Conservation (phyloP, 192 early-diverging fungal genomes). For the Coemansia erecta region DNA sequence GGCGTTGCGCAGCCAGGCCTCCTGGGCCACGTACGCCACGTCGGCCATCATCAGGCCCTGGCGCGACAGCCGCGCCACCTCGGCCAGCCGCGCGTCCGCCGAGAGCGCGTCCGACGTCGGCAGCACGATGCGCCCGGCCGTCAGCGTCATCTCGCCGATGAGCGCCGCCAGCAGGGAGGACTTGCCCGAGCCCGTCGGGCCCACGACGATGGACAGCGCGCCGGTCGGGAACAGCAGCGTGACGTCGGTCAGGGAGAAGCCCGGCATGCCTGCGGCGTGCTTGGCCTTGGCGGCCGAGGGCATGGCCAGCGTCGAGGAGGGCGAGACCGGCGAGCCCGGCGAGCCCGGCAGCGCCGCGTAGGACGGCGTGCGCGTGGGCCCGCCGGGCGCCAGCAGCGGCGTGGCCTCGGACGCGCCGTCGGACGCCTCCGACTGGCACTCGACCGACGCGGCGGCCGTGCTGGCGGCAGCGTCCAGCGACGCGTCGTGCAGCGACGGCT, state of each 20-base stretch:
- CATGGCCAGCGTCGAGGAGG: background rate
- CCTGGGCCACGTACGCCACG: slow-evolving; percentile 88
- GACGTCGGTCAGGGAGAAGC: slow-evolving; percentile 63
- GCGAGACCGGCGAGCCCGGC: background rate
- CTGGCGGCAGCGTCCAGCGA: background rate
- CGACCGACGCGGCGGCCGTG: slow-evolving; percentile 1
- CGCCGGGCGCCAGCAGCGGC: slow-evolving; percentile 14
- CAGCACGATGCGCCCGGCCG: slow-evolving; percentile 30
- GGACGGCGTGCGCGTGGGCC: slow-evolving; percentile 3
- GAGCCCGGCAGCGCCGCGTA: background rate
- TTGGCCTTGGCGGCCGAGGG: slow-evolving; percentile 9
- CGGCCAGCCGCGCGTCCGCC: slow-evolving; percentile 10
- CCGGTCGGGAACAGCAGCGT: slow-evolving; percentile 65
- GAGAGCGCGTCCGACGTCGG: slow-evolving; percentile 23
- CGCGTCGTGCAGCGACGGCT: background rate
- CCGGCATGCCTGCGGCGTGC: slow-evolving; percentile 5
- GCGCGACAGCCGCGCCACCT: slow-evolving; percentile 28
- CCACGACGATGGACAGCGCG: slow-evolving; percentile 73
- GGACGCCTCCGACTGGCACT: background rate
- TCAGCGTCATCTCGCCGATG: slow-evolving; percentile 73
- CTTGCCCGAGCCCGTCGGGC: slow-evolving; percentile 92
- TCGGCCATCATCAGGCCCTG: slow-evolving; percentile 51
- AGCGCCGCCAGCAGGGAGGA: slow-evolving; percentile 76
- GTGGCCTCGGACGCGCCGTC: slow-evolving; percentile 9
- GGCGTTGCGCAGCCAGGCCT: slow-evolving; percentile 71